Conservation (phyloP, 73 alveolate species). For the Tetrahymena malaccensis region DNA sequence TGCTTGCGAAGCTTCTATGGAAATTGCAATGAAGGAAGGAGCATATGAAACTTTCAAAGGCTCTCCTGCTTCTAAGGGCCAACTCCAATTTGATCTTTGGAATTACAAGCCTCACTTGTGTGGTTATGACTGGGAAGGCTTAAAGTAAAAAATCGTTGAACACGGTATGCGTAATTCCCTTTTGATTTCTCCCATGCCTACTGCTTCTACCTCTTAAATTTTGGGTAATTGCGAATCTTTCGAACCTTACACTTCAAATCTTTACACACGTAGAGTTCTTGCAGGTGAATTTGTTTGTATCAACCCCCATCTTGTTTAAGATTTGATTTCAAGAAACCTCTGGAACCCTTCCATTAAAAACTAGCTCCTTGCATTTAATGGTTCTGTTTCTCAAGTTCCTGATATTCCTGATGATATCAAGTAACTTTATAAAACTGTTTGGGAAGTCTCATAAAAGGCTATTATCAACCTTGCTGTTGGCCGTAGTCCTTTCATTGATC, state of each 20-base stretch:
- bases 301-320: constrained; percentile 90
- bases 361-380: constrained; percentile 68
- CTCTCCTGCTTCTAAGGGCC: constrained; percentile 71
- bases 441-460: constrained; percentile 89
- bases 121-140: constrained; percentile 76
- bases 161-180: constrained; percentile 92
- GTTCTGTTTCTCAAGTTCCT: constrained; percentile 65
- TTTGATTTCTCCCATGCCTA: constrained; percentile 96
- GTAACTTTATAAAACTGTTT: constrained; percentile 85
- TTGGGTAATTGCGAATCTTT: constrained; percentile 89
- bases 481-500: constrained; percentile 77
- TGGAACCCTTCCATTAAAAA: constrained; percentile 75
- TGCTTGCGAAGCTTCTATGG: constrained; percentile 66
- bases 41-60: constrained; percentile 67
- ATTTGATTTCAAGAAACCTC: constrained; percentile 63
- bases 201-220: constrained; percentile 92
- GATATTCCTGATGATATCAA: constrained; percentile 70
- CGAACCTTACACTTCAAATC: constrained; percentile 91
- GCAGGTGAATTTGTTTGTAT: constrained; percentile 89
- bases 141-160: constrained; percentile 56
- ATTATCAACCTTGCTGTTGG: constrained; percentile 78
- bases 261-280: constrained; percentile 87
- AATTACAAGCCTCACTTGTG: constrained; percentile 22
- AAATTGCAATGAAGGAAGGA: constrained; percentile 77
- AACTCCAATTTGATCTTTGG: constrained; percentile 74